Base-by-base conservation (phyloP, 2,329 filamentous ascomycete genomes). In the Colletotrichum sidae region DNA sequence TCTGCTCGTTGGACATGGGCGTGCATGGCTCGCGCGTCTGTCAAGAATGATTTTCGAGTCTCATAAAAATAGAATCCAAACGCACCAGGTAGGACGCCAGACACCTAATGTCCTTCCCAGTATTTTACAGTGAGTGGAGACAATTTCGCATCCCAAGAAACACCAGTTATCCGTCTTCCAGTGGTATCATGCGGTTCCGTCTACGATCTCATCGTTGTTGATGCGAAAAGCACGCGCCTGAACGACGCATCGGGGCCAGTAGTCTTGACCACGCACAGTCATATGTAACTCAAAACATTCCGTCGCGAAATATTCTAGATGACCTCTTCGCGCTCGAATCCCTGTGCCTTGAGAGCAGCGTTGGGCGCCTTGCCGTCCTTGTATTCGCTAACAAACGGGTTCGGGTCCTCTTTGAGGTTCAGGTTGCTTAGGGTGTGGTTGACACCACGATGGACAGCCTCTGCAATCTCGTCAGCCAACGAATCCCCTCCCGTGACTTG, bases 341-440 rank as follows among this genome's bases (percentile, higher is more conserved):
- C 96, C 1, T 83, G 83, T 0, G 90, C 84, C 75, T 89, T 86
- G 35, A 84, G 71, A 51, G 89, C 85, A 1, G 88, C 87, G 4
- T 91, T 92, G 70, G 95, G 93, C 33, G 88, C 86, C 68, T 83
- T 82, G 12, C 82, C 81, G 68, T 93, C 88, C 78, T 92, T 93
- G 82, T 95, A 97, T 71, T 89, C 85, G 77, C 90, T 92, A 50
- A 93, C 90, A 74, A 96, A 99, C 2, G 96, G 96, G 74, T 99
- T 99, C 2, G 95, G 94, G 74, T 99, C 96, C 39, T 89, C 84
- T 56, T 88, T 89, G 75, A 96, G 93, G 70, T 97, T 83, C 64
- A 99, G 83, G 75, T 98, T 98, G 55, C 92, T 89, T 46, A 99
- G 80, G 0, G 96, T 98, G 77, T 99, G 96, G 79, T 99, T 98